phyloP scores from a whole-genome alignment of 768 basidiomycete genomes.

The Omphalotus guepiniiformis region DNA sequence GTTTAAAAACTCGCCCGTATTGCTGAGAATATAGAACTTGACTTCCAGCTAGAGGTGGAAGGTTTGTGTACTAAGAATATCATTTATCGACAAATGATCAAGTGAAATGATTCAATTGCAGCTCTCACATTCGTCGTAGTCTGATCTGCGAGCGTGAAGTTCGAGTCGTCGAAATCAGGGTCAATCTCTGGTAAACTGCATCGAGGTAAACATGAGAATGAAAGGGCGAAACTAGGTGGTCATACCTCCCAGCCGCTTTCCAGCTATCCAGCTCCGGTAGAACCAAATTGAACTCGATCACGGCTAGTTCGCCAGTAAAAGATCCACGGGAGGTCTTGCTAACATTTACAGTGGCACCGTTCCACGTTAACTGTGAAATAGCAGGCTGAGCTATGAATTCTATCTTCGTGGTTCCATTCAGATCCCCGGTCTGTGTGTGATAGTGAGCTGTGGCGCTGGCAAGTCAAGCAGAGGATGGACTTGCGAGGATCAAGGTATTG shows the following conservation, averaged over 20 bases:
- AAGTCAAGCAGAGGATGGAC: constrained; percentile 1
- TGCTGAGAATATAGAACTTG: constrained; percentile 48
- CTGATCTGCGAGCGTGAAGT: constrained; percentile 37
- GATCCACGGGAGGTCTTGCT: constrained; percentile 26
- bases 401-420: constrained; percentile 43
- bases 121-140: constrained; percentile 41
- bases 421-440: constrained; percentile 38
- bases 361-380: constrained; percentile 37
- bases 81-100: not conserved
- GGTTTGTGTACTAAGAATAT: constrained; percentile 40
- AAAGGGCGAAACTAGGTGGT: not conserved
- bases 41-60: constrained; percentile 38
- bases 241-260: constrained; percentile 44
- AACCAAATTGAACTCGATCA: constrained; percentile 12
- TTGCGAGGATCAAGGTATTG: constrained; percentile 31
- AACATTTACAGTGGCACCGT: constrained; percentile 24
- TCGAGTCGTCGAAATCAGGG: constrained; percentile 43
- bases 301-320: constrained; percentile 22
- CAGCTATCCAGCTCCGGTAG: constrained; percentile 36
- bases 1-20: constrained; percentile 35
- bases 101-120: not conserved
- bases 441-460: not conserved
- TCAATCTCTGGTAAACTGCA: constrained; percentile 46
- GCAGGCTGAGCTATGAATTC: constrained; percentile 38
- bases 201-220: constrained; percentile 5